A percentile compares a stretch with the other conserved stretches of the same genome.
Conservation (phyloP, 306 rosid genomes). For the Cucumis sativus region Cucumber_9930_V3 NC_026659.2:6887501-6888000, state of each 20-base stretch:
- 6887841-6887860: background rate
- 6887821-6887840: background rate
- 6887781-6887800: background rate
- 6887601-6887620: background rate
- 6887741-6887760: conserved; percentile 85
- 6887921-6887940: conserved; percentile 89
- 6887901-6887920: conserved; percentile 94
- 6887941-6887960: conserved; percentile 77
- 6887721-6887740: conserved; percentile 98
- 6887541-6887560: background rate
- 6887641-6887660: conserved; percentile 74
- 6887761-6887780: conserved; percentile 26
- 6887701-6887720: conserved; percentile 94
- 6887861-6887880: conserved; percentile 59
- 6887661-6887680: conserved; percentile 79
- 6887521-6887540: background rate
- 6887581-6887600: background rate
- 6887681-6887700: conserved; percentile 90
- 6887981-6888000: background rate
- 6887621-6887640: conserved; percentile 62
- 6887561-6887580: background rate
- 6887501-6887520: background rate
- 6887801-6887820: background rate
- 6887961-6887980: background rate
- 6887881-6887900: conserved; percentile 97